Base-by-base conservation (phyloP, 2,329 filamentous ascomycete genomes). In the Arachnopeziza araneosa region DNA sequence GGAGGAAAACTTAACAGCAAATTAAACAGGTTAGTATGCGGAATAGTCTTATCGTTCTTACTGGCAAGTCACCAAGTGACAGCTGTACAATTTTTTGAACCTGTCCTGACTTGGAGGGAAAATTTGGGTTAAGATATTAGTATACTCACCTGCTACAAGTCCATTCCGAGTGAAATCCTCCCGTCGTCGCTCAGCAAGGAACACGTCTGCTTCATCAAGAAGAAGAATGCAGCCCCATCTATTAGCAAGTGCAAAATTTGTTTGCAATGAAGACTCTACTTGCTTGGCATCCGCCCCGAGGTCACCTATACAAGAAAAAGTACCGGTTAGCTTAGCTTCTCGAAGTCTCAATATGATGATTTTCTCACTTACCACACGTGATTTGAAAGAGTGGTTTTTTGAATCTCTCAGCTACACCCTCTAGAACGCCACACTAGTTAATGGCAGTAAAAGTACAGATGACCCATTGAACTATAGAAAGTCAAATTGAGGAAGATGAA, bases 1-100 rank as follows among this genome's bases (percentile, higher is more conserved):
- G 21, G 8, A 53, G 23, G 23, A 53, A 53, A 8, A 53, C 49
- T 50, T 7, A n/a, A 50, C n/a, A n/a, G n/a, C n/a, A n/a, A n/a
- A n/a, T n/a, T n/a, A n/a, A n/a, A 19, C 49, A 24, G 19, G 67
- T 54, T 72, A 72, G 69, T 79, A 32, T 32, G 30, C 30, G 7
- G 7, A 32, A 32, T 7, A 7, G 30, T 32, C 30, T 14, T 14
- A 32, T 32, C 7, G 30, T 32, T 7, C 30, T 7, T 32, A 14
- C 14, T 32, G 14, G 14, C 7, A 7, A 32, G 7, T 7, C 14
- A 32, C 14, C 30, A 32, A 32, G 30, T 14, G 7, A 32, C 7
- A 7, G 7, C 30, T 32, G 7, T 14, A 32, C 30, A 14, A 14
- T 32, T 7, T 14, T 32, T 14, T 7, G 14, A 32, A 7, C 14